Base-by-base conservation (phyloP, 2,329 filamentous ascomycete genomes). In the Raffaelea arxii region DNA sequence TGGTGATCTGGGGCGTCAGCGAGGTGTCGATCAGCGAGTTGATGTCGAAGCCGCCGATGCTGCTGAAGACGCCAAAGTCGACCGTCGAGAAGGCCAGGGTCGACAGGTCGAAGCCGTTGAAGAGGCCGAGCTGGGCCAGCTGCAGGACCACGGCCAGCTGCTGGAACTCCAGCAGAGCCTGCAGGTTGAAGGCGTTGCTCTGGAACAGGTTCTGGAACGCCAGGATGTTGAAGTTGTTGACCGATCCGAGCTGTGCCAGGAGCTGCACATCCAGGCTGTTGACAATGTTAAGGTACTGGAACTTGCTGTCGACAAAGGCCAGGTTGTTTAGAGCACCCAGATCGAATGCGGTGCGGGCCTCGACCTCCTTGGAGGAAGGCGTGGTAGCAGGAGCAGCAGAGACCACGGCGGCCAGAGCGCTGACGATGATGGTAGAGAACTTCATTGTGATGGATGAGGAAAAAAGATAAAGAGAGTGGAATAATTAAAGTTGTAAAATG, bases 281-380 rank as follows among this genome's bases (percentile, higher is more conserved):
- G 63, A 74, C 54, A 50, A 62, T 61, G 53, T 72, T 65, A 47
- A 67, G 65, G 59, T 74, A 69, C 63, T 67, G 65, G 50, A 68
- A 56, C 56, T 65, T 62, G 51, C 66, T 61, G 50, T 60, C 57
- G 58, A 65, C 63, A 56, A 55, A 68, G 55, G 62, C 60, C 55
- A 72, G 63, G 50, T 61, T 57, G 57, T 66, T 65, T 54, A 70
- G 58, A 53, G 59, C 58, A 49, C 58, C 55, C 41, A 69, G 58
- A 54, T 73, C 64, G 46, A 68, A 62, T 49, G 56, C 56, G 44
- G 58, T 30, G 47, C 61, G 63, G 37, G 65, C 56, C 50, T 65
- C 61, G 46, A 68, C 46, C 54, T 59, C 59, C 49, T 61, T 54
- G 48, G 64, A 12, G 32, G 27, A 55, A 38, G 72, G 70, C 42